A percentile compares a stretch with the other conserved stretches of the same genome.
Conservation (phyloP, 73 alveolate species). For the Halteria grandinella region DNA sequence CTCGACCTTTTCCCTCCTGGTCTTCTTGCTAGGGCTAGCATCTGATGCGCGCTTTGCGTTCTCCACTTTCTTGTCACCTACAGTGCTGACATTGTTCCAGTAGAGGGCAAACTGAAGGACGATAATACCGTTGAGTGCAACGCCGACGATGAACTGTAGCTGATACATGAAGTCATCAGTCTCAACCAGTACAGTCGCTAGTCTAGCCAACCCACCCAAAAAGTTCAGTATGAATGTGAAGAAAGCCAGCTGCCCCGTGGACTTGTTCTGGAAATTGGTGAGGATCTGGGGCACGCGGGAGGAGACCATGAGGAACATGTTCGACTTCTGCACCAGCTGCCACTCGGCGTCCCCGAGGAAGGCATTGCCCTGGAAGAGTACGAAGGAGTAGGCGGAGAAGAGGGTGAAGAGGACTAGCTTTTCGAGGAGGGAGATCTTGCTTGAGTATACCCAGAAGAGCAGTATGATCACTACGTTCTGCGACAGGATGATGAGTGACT, state of each 20-base stretch:
- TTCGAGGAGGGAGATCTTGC: conserved; percentile 56
- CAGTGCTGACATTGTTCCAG: conserved; percentile 55
- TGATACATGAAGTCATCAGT: conserved; percentile 54
- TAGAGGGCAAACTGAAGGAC: conserved; percentile 7
- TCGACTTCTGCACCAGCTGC: conserved; percentile 65
- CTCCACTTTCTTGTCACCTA: too few relatives aligned
- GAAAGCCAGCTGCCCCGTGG: conserved; percentile 89
- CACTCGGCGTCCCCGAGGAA: conserved; percentile 67
- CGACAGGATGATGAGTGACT: conserved; percentile 72
- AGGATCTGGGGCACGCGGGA: conserved; percentile 81
- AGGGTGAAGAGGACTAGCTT: conserved; percentile 35
- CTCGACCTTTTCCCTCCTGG: too few relatives aligned
- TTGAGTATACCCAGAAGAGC: conserved; percentile 67
- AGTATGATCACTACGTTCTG: conserved; percentile 72
- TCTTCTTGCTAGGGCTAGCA: too few relatives aligned
- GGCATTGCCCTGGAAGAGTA: conserved; percentile 37
- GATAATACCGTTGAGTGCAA: conserved; percentile 6
- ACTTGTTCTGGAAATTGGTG: conserved; percentile 72
- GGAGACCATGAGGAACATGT: conserved; percentile 48
- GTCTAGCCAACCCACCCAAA: conserved; percentile 85
- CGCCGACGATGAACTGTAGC: conserved; percentile 2
- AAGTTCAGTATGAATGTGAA: conserved; percentile 80
- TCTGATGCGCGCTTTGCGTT: too few relatives aligned
- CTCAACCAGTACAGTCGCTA: conserved; percentile 84
- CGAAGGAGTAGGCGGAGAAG: conserved; percentile 47